Percentiles rank a stretch among this genome's conserved stretches.
Evolutionary conservation across 257 asterid species (phyloP).

Genomic region (Ophiorrhiza pumila): DNA sequence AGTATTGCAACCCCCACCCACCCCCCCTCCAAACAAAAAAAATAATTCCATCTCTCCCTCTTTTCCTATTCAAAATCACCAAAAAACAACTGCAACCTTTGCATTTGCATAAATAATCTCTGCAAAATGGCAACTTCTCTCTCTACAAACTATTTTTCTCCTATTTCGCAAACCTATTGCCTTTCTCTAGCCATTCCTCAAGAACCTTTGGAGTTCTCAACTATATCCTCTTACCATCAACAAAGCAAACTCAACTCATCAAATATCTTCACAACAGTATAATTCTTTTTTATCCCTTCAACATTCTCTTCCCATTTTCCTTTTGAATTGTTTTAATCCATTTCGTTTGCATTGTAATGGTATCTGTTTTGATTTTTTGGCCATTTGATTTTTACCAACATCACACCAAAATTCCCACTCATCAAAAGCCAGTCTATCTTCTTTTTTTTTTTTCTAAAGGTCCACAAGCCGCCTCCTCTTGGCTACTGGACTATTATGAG

Average conservation of each 20-base stretch:
- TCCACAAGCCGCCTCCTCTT: constrained; percentile 35
- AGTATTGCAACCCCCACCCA: constrained; percentile 6
- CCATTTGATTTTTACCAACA: constrained; percentile 1
- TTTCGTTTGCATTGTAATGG: constrained; percentile 2
- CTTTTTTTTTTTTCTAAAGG: constrained; percentile 9
- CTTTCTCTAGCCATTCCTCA: constrained; percentile 1
- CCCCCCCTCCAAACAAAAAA: too few species aligned
- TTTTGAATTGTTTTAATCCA: neutral
- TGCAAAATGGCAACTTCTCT: constrained; percentile 2
- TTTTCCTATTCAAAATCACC: constrained; percentile 8
- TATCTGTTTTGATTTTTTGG: constrained; percentile 7
- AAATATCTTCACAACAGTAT: neutral
- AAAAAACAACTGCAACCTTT: constrained; percentile 8
- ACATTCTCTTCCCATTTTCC: neutral
- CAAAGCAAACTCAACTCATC: constrained; percentile 9
- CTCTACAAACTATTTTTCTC: neutral
- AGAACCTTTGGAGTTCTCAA: constrained; percentile 6
- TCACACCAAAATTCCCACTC: constrained; percentile 20
- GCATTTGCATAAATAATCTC: neutral
- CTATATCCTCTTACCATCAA: constrained; percentile 16
- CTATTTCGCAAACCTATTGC: constrained; percentile 13
- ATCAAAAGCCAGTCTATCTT: too few species aligned
- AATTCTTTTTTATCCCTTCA: neutral
- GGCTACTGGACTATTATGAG: constrained; percentile 27
- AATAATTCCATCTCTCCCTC: neutral